Evolutionary conservation across 495 filamentous ascomycete genomes (phyloP).

Genomic region (Physcia stellaris): DNA sequence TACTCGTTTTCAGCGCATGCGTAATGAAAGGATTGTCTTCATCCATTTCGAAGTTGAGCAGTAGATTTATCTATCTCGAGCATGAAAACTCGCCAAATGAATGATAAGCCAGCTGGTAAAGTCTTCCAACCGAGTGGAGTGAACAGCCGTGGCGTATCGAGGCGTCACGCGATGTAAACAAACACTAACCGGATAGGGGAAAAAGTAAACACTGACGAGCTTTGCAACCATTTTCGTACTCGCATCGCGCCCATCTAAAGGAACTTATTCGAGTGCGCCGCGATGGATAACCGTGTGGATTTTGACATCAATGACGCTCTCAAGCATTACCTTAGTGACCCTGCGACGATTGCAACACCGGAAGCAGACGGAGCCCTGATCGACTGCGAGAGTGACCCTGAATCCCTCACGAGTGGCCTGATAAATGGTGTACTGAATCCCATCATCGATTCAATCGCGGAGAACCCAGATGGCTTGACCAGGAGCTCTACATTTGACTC

Average conservation of each 20-base stretch:
- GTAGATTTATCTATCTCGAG: too few species aligned
- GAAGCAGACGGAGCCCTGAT: conserved; percentile 74
- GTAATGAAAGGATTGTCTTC: too few species aligned
- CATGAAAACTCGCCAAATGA: too few species aligned
- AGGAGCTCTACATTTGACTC: conserved; percentile 74
- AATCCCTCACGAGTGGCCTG: conserved; percentile 58
- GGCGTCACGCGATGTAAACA: too few species aligned
- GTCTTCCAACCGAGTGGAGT: too few species aligned
- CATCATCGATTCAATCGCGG: conserved; percentile 86
- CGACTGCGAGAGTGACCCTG: conserved; percentile 85
- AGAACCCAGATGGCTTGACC: conserved; percentile 75
- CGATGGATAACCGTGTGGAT: conserved; percentile 61
- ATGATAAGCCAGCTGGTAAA: too few species aligned
- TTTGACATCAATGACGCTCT: conserved; percentile 95
- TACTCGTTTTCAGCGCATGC: too few species aligned
- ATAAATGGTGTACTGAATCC: conserved; percentile 80
- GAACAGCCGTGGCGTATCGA: too few species aligned
- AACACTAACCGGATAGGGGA: not conserved
- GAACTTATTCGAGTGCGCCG: conserved; percentile 9
- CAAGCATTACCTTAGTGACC: conserved; percentile 91
- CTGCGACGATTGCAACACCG: conserved; percentile 64
- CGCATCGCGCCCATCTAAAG: too few species aligned
- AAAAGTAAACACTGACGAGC: too few species aligned
- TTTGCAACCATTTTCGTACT: too few species aligned
- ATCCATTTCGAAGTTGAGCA: too few species aligned